These are phyloP conservation scores for Globisporangium apiculatum DNA, from an alignment of 352 stramenopile species.

Conservation along the genomic window DNA sequence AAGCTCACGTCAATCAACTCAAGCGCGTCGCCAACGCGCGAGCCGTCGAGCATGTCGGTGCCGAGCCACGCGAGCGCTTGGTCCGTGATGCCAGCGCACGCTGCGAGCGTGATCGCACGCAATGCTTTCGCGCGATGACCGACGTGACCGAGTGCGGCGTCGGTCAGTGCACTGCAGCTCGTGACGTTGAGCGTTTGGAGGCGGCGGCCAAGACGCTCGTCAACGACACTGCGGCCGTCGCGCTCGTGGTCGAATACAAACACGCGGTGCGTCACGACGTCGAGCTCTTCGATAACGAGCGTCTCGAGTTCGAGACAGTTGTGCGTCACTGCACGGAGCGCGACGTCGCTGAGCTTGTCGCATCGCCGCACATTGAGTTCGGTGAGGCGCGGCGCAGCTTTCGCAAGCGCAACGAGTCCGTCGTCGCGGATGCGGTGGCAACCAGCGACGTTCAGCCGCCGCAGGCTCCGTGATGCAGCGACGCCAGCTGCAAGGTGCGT, in stretches of 20 bases:
- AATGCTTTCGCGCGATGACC: conserved; percentile 48
- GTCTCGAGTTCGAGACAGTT: conserved; percentile 76
- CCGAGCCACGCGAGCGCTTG: conserved; percentile 47
- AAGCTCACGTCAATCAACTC: conserved; percentile 73
- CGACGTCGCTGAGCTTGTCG: conserved; percentile 79
- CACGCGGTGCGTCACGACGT: conserved; percentile 47
- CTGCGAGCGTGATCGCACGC: conserved; percentile 41
- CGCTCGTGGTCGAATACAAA: conserved; percentile 84
- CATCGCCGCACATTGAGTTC: conserved; percentile 73
- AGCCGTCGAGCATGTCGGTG: conserved; percentile 63
- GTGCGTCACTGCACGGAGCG: conserved; percentile 65
- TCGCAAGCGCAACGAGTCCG: conserved; percentile 59
- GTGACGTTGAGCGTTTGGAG: conserved; percentile 55
- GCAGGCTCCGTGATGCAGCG: conserved; percentile 39
- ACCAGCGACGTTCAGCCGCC: conserved; percentile 63
- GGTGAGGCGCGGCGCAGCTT: conserved; percentile 46
- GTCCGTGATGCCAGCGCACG: conserved; percentile 62
- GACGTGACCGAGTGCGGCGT: conserved; percentile 67
- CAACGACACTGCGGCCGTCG: conserved; percentile 71
- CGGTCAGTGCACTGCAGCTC: conserved; percentile 66
- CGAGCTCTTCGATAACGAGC: conserved; percentile 82
- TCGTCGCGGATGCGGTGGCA: conserved; percentile 78
- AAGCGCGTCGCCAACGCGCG: conserved; percentile 31
- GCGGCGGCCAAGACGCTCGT: conserved; percentile 68
- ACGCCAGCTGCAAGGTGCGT: conserved; percentile 44